phyloP scores from a whole-genome alignment of 441 rosid species.

The Populus tomentosa region DNA sequence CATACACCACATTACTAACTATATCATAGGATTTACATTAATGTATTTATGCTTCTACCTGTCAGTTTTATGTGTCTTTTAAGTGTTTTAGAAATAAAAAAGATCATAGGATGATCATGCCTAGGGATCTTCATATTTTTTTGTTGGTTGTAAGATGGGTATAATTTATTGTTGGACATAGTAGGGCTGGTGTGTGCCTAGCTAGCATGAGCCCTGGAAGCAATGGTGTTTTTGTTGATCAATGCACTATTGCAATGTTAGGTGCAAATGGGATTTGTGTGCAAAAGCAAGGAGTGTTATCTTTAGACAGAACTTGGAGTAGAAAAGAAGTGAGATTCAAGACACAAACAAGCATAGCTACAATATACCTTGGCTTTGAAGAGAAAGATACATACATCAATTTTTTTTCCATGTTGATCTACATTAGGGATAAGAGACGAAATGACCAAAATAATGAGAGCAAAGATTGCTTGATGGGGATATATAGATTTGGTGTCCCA shows the following conservation, averaged over 20 bases:
- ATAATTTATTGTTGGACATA: background rate
- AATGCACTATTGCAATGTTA: constrained; percentile 14
- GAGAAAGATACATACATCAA: constrained; percentile 30
- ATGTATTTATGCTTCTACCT: background rate
- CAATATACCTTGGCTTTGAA: constrained; percentile 47
- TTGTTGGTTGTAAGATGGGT: background rate
- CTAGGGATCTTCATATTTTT: background rate
- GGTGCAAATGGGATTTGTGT: constrained; percentile 19
- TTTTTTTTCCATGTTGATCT: constrained; percentile 13
- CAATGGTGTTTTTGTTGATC: constrained; percentile 14
- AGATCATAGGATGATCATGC: background rate
- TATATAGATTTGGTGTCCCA: constrained; percentile 13
- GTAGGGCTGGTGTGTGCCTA: constrained; percentile 1
- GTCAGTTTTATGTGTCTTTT: too few species aligned
- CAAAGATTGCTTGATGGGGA: constrained; percentile 28
- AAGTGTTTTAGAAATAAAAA: background rate
- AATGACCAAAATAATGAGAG: background rate
- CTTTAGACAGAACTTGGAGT: constrained; percentile 35
- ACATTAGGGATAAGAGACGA: background rate
- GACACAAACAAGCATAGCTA: background rate
- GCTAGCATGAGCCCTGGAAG: constrained; percentile 2
- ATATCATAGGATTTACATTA: background rate
- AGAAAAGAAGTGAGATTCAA: constrained; percentile 31
- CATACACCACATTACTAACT: too few species aligned
- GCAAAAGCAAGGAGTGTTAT: constrained; percentile 24